phyloP scores from a whole-genome alignment of 23 red algal genomes.

The Gracilariopsis chorda region DNA sequence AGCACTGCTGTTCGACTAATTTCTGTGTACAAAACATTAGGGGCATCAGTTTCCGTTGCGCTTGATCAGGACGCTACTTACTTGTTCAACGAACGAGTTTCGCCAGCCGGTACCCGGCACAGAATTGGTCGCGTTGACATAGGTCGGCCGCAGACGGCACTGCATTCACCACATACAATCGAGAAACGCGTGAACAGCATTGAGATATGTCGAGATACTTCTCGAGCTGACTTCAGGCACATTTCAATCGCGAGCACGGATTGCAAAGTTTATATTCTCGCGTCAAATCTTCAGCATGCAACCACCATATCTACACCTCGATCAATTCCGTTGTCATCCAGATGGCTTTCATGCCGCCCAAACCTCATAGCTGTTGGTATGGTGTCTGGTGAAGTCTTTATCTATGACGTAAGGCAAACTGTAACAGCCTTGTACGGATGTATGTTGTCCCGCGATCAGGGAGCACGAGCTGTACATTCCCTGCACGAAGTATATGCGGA shows the following conservation, averaged over 20 bases:
- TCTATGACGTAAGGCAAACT: slow-evolving; percentile 16
- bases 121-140: slow-evolving; percentile 20
- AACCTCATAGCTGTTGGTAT: neutral
- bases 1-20: neutral
- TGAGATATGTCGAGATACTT: slow-evolving; percentile 14
- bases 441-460: neutral
- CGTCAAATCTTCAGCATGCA: slow-evolving; percentile 7
- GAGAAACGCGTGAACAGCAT: slow-evolving; percentile 17
- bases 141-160: neutral
- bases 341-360: slow-evolving; percentile 6
- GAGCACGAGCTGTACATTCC: slow-evolving; percentile 34
- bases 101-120: neutral
- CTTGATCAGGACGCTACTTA: slow-evolving; percentile 23
- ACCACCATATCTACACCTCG: neutral
- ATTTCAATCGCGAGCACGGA: neutral
- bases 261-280: neutral
- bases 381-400: slow-evolving; percentile 15
- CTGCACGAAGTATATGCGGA: neutral
- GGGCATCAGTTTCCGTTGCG: neutral
- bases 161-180: neutral
- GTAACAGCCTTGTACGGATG: neutral
- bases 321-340: neutral
- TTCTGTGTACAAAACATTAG: neutral
- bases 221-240: neutral
- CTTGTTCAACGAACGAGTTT: slow-evolving; percentile 29